These are phyloP conservation scores for Phytophthora brassicae DNA, from an alignment of 352 stramenopile genomes.

Conservation along the genomic window DNA sequence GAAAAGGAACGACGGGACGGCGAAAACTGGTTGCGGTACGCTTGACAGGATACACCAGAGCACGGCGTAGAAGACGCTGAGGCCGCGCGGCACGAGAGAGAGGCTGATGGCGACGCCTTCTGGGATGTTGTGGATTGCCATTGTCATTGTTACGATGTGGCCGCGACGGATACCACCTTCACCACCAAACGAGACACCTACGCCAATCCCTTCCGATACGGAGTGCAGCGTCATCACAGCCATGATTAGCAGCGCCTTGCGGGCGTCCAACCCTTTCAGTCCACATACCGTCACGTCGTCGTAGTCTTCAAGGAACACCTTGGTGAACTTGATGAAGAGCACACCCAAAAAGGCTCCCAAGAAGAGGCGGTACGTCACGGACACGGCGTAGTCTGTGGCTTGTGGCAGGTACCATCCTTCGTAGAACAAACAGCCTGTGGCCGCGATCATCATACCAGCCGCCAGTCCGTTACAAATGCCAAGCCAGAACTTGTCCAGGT, in stretches of 20 bases:
- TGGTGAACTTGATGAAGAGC: slow-evolving; percentile 96
- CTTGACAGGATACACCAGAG: slow-evolving; percentile 93
- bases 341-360: slow-evolving; percentile 92
- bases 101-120: slow-evolving; percentile 96
- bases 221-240: slow-evolving; percentile 99
- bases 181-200: slow-evolving; percentile 97
- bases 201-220: slow-evolving; percentile 96
- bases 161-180: slow-evolving; percentile 92
- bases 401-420: slow-evolving; percentile 90
- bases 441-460: slow-evolving; percentile 98
- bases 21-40: slow-evolving; percentile 96
- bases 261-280: slow-evolving; percentile 80
- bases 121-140: slow-evolving; percentile 98
- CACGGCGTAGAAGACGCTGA: slow-evolving; percentile 84
- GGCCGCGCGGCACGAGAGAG: slow-evolving; percentile 92
- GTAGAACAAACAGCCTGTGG: slow-evolving; percentile 93
- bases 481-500: slow-evolving; percentile 94
- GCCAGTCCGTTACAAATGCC: slow-evolving; percentile 95
- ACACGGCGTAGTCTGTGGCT: slow-evolving; percentile 66
- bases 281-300: slow-evolving; percentile 93
- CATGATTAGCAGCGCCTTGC: slow-evolving; percentile 96
- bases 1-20: slow-evolving; percentile 95
- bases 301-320: slow-evolving; percentile 93
- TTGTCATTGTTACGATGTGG: slow-evolving; percentile 96
- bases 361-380: slow-evolving; percentile 75